These are phyloP conservation scores for Coriaria nepalensis DNA, from an alignment of 306 rosid species.

Conservation along the genomic window DNA sequence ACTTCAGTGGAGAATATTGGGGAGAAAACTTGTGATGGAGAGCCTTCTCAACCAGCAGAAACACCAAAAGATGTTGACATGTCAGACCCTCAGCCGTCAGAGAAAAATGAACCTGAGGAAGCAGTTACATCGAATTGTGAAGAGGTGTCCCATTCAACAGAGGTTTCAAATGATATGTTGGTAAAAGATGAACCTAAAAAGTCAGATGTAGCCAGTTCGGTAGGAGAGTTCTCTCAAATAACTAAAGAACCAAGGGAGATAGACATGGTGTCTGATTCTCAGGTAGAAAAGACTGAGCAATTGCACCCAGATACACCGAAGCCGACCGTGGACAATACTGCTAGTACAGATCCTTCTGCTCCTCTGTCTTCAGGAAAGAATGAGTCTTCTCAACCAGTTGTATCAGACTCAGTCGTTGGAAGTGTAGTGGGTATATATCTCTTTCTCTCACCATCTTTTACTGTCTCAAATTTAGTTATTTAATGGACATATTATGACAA, in stretches of 20 bases:
- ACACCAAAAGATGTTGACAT: conserved; percentile 24
- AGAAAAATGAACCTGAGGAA: conserved; percentile 30
- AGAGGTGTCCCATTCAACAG: conserved; percentile 22
- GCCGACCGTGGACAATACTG: conserved; percentile 2
- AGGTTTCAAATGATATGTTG: conserved; percentile 18
- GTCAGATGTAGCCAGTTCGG: conserved; percentile 17
- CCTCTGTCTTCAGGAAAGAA: conserved; percentile 21
- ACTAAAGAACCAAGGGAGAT: conserved; percentile 29
- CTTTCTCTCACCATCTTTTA: conserved; percentile 12
- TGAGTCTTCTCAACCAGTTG: conserved; percentile 28
- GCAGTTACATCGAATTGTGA: conserved; percentile 22
- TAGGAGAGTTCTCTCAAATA: conserved; percentile 19
- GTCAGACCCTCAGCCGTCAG: conserved; percentile 29
- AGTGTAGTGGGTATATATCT: conserved; percentile 25
- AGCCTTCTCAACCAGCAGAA: conserved; percentile 24
- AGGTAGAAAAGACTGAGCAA: conserved; percentile 21
- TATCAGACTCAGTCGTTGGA: conserved; percentile 25
- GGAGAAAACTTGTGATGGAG: conserved; percentile 25
- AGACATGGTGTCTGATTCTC: conserved; percentile 31
- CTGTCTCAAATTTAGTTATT: neutral
- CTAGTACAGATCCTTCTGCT: conserved; percentile 10
- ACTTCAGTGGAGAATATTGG: conserved; percentile 27
- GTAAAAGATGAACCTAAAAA: conserved; percentile 16
- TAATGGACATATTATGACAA: neutral
- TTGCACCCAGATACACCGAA: conserved; percentile 15